phyloP scores from a whole-genome alignment of 805 yeast species.

The Candida insectorum region DNA sequence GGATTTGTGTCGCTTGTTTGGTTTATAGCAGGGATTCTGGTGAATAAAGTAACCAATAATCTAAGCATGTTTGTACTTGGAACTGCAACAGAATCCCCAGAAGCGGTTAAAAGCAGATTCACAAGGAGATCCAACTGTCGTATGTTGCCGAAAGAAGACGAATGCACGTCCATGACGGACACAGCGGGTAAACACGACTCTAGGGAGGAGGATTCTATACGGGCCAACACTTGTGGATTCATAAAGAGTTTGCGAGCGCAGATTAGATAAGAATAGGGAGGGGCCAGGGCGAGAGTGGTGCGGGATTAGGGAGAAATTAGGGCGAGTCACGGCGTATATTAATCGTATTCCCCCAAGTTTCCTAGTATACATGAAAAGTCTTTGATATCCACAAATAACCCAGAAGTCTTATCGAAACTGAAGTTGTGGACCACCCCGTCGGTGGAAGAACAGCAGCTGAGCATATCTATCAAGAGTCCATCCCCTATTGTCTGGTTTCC shows the following conservation, averaged over 20 bases:
- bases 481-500: constrained; percentile 21
- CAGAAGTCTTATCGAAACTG: constrained; percentile 23
- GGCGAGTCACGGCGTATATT: no score
- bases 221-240: no score
- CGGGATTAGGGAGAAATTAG: no score
- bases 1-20: no score
- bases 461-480: constrained; percentile 38
- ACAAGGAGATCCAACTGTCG: constrained; percentile 10
- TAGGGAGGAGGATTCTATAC: no score
- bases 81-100: constrained; percentile 3
- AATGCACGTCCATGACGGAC: constrained; percentile 1
- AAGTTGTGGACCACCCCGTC: constrained; percentile 28
- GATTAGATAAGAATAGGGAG: no score
- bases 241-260: no score
- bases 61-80: constrained; percentile 4
- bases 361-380: constrained; percentile 44
- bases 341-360: constrained; percentile 34
- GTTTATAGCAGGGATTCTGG: constrained; percentile 22
- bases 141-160: constrained; percentile 2
- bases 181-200: constrained; percentile 2
- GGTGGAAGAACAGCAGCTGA: constrained; percentile 30
- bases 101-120: no score
- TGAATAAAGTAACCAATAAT: constrained; percentile 29
- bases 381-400: constrained; percentile 29
- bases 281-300: no score